phyloP scores from a whole-genome alignment of 2,329 filamentous ascomycete species.

The Claviceps spartinae region DNA sequence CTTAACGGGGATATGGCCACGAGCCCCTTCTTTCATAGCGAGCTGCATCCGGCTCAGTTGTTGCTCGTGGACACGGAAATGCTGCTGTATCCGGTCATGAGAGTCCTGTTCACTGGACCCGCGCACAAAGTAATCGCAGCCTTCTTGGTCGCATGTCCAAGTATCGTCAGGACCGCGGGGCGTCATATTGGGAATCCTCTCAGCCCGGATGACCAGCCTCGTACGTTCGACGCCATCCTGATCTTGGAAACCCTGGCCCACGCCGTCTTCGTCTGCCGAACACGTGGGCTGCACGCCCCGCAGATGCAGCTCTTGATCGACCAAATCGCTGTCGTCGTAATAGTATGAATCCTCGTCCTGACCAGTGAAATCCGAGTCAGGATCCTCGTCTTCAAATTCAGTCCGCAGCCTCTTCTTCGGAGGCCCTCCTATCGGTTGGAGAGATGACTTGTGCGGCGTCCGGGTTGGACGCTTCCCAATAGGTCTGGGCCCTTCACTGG shows the following conservation, averaged over 20 bases:
- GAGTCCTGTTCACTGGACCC: constrained; percentile 42
- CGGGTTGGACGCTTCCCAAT: constrained; percentile 17
- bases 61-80: constrained; percentile 46
- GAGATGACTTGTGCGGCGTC: constrained; percentile 6
- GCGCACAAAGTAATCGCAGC: constrained; percentile 50
- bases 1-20: constrained; percentile 42
- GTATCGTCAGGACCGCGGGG: constrained; percentile 46
- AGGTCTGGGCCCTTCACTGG: constrained; percentile 12
- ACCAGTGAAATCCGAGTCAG: constrained; percentile 20
- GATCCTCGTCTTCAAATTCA: constrained; percentile 23
- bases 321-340: constrained; percentile 11
- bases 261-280: constrained; percentile 6
- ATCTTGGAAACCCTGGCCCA: neutral
- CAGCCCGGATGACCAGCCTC: constrained; percentile 33
- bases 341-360: constrained; percentile 20
- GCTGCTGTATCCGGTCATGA: constrained; percentile 42
- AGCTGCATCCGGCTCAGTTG: constrained; percentile 37
- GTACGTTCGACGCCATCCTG: constrained; percentile 17
- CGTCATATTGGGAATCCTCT: constrained; percentile 33
- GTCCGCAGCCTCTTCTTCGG: constrained; percentile 32
- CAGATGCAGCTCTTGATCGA: constrained; percentile 16
- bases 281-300: constrained; percentile 15
- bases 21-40: constrained; percentile 41
- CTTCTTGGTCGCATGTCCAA: constrained; percentile 53
- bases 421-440: constrained; percentile 14